Base-by-base conservation (phyloP, 2,329 filamentous ascomycete species). In the Gyromitra esculenta region DNA sequence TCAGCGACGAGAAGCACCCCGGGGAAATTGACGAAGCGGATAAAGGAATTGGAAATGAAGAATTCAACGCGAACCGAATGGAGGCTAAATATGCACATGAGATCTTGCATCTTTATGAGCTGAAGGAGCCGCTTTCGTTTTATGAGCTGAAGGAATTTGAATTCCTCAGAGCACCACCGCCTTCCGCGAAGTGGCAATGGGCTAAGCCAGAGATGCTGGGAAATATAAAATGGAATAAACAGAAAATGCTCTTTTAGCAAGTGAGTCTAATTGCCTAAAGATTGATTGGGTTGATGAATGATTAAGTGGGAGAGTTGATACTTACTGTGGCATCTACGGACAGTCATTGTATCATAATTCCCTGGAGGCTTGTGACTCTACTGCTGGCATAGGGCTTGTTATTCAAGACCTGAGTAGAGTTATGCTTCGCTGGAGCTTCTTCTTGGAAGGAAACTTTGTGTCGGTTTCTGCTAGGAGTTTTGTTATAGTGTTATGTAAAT, bases 81-180 rank as follows among this genome's bases (percentile, higher is more conserved):
- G 62, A 66, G 41, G 73, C 67, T 37, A 76, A 60, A 43, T 73
- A 76, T 15, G 73, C 60, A 11, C 54, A 73, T 60, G 60, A 76
- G 43, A 67, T 73, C n/a, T 45, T 73, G 5, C 66, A 76, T 52
- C 68, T 76, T n/a, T 73, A 66, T 11, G 60, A 76, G 35, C 37
- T 75, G 25, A 68, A 67, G 57, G 72, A 70, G 8, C 72, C 65
- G 13, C 60, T 75, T 15, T 63, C 65, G 21, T 70, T 75, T 41
- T 75, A 75, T 56, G 65, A 75, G 41, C 48, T 70, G 25, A 75
- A 75, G 37, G 72, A 70, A 60, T 70, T 56, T 57, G 64, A 74
- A 15, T 64, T 74, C 43, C 50, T 74, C 35, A 74, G 65, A 52
- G 65, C 48, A n/a, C 72, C 65, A 8, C 72, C 72, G 1, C 72